Conservation (phyloP, 2,329 filamentous ascomycete genomes). For the Penicillium palitans region DNA sequence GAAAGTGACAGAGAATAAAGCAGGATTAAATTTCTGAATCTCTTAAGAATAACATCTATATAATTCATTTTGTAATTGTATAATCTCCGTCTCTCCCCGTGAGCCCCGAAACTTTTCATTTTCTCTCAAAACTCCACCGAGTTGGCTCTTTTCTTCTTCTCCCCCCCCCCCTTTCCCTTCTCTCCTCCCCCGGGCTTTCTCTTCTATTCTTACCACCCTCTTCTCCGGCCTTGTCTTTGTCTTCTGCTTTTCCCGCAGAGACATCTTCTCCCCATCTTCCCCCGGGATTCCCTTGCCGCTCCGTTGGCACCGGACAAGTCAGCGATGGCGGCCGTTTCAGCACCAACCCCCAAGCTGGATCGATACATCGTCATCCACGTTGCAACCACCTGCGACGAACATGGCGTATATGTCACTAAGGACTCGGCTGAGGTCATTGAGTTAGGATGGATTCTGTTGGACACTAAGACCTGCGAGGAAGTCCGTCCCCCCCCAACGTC, state of each 20-base stretch:
- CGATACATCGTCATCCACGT: conserved; percentile 98
- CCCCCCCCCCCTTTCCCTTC: conserved; percentile 21
- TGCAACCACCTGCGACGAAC: conserved; percentile 97
- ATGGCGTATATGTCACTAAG: conserved; percentile 98
- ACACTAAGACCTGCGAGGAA: conserved; percentile 89
- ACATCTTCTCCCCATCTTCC: conserved; percentile 21
- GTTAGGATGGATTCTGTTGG: conserved; percentile 94
- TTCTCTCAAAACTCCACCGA: conserved; percentile 27
- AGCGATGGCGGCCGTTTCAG: conserved; percentile 48
- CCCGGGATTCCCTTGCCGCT: conserved; percentile 29
- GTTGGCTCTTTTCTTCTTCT: conserved; percentile 21
- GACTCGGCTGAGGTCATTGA: conserved; percentile 99
- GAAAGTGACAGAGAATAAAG: neutral
- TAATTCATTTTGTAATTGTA: conserved; percentile 2
- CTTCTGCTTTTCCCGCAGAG: conserved; percentile 33
- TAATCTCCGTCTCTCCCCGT: conserved; percentile 21
- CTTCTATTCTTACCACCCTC: conserved; percentile 33
- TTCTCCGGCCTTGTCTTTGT: conserved; percentile 31
- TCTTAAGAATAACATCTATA: neutral
- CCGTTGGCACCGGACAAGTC: conserved; percentile 30
- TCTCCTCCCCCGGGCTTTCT: conserved; percentile 20
- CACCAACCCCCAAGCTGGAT: conserved; percentile 73
- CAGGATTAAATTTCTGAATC: neutral
- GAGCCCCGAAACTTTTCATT: conserved; percentile 25
- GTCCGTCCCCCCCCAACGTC: conserved; percentile 53